A percentile compares a stretch with the other conserved stretches of the same genome.
These are phyloP conservation scores for Clonostachys sp. DNA, from an alignment of 2,329 filamentous ascomycete species.

Conservation along the genomic window DNA sequence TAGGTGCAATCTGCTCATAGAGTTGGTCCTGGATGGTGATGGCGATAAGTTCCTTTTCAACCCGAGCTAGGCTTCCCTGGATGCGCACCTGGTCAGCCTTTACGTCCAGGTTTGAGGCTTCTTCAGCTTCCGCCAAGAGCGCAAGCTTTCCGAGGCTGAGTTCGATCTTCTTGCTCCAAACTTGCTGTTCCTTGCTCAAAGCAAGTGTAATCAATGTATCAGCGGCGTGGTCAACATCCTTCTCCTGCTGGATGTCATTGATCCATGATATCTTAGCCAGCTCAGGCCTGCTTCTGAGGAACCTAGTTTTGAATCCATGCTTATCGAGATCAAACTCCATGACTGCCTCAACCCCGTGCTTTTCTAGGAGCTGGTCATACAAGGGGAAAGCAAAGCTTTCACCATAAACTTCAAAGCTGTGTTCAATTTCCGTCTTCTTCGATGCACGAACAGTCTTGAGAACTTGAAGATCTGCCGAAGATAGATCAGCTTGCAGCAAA, in stretches of 20 bases:
- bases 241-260: slow-evolving; percentile 77
- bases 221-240: slow-evolving; percentile 70
- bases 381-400: slow-evolving; percentile 69
- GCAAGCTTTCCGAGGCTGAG: slow-evolving; percentile 84
- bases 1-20: slow-evolving; percentile 64
- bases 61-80: slow-evolving; percentile 40
- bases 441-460: slow-evolving; percentile 27
- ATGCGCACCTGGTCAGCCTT: slow-evolving; percentile 25
- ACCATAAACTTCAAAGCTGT: slow-evolving; percentile 60
- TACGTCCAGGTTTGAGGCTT: slow-evolving; percentile 25
- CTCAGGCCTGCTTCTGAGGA: slow-evolving; percentile 66
- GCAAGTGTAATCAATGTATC: slow-evolving; percentile 68
- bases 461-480: slow-evolving; percentile 17
- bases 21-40: slow-evolving; percentile 77
- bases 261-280: slow-evolving; percentile 88
- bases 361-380: slow-evolving; percentile 72
- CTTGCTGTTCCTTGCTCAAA: slow-evolving; percentile 65
- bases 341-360: slow-evolving; percentile 61
- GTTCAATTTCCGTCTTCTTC: slow-evolving; percentile 40
- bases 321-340: slow-evolving; percentile 69
- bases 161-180: slow-evolving; percentile 94
- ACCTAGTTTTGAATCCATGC: slow-evolving; percentile 68
- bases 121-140: slow-evolving; percentile 57
- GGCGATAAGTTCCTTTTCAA: slow-evolving; percentile 62
- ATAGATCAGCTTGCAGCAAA: slow-evolving; percentile 16